Percentiles rank a stretch among this genome's conserved stretches.
Evolutionary conservation across 2,329 filamentous ascomycete species (phyloP).

Genomic region (Mollisia scopiformis): DNA sequence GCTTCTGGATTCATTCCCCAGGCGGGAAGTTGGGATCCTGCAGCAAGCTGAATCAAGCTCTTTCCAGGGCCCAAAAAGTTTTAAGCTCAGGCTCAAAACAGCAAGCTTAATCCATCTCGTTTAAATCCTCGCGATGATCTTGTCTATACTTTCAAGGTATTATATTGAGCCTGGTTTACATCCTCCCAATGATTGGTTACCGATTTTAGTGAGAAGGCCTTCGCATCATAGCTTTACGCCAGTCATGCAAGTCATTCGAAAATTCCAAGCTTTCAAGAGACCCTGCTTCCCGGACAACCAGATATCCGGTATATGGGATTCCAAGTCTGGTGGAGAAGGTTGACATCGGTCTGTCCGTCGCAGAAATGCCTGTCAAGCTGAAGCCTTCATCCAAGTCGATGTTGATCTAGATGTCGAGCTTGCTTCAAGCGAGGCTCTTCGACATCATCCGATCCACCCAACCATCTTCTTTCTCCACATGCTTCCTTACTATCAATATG

Average conservation of each 20-base stretch:
- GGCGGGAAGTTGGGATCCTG: background rate
- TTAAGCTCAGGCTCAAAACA: background rate
- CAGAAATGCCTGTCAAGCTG: background rate
- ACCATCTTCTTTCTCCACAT: background rate
- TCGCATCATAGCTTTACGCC: slow-evolving; percentile 1
- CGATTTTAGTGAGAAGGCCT: background rate
- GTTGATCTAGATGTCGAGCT: background rate
- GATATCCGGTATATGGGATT: background rate
- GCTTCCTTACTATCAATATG: background rate
- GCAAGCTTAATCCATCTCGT: background rate
- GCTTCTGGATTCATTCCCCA: background rate
- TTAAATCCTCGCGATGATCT: slow-evolving; percentile 7
- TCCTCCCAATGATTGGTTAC: background rate
- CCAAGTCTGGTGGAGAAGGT: background rate
- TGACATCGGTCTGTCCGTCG: background rate
- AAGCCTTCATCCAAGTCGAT: background rate
- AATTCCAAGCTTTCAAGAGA: background rate
- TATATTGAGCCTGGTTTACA: background rate
- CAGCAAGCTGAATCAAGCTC: background rate
- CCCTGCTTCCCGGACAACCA: background rate
- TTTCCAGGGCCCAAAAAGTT: background rate
- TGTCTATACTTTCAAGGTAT: background rate
- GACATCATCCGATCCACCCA: background rate
- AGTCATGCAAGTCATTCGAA: slow-evolving; percentile 1
- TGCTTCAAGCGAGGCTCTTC: background rate